Evolutionary conservation across 75 land plant genomes (phyloP).

Genomic region (Larix kaempferi): DNA sequence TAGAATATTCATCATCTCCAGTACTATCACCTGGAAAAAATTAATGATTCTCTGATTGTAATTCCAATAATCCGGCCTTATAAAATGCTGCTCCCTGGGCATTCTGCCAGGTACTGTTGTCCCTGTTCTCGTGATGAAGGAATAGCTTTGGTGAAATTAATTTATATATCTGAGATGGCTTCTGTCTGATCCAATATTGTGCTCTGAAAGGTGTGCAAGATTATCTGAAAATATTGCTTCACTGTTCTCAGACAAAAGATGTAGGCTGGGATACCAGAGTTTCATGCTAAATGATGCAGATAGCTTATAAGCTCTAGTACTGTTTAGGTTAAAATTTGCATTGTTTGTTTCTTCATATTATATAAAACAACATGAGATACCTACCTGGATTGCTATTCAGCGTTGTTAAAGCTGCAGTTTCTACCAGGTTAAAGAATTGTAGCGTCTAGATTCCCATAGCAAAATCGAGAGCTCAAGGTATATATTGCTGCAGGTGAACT

Average conservation of each 20-base stretch:
- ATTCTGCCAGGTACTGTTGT: not conserved
- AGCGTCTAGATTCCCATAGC: not conserved
- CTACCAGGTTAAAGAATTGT: not conserved
- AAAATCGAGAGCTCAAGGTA: not conserved
- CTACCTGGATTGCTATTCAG: not conserved
- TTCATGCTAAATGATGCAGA: no score
- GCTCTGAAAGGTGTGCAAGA: not conserved
- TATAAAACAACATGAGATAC: not conserved
- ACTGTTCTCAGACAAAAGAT: not conserved
- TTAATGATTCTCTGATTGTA: not conserved
- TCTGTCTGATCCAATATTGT: not conserved
- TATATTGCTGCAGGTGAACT: not conserved
- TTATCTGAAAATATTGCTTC: not conserved
- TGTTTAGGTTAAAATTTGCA: not conserved
- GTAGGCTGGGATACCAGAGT: not conserved
- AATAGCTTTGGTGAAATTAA: not conserved
- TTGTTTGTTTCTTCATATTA: not conserved
- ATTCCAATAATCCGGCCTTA: not conserved
- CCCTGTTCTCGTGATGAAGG: not conserved
- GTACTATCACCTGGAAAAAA: no score
- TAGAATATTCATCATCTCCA: not conserved
- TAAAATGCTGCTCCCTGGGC: not conserved
- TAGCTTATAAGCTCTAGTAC: not conserved
- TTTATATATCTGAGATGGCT: not conserved
- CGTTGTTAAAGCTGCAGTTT: no score